Base-by-base conservation (phyloP, 768 basidiomycete species). In the Rossbeevera mucosa region DNA sequence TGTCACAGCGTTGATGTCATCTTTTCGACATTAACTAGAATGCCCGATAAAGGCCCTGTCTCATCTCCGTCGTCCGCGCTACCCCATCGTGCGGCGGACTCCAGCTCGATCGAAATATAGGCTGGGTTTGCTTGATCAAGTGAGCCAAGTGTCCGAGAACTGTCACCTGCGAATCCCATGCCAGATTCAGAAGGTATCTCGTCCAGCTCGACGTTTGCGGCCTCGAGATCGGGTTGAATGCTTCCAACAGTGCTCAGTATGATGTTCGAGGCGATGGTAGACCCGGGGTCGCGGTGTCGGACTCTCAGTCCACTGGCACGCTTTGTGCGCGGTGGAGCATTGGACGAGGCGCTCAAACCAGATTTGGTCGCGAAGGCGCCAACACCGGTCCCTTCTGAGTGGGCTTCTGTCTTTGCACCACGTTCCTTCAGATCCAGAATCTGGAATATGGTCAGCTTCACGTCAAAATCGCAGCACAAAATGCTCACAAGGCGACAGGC, bases 391-490 rank as follows among this genome's bases (percentile, higher is more conserved):
- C 82, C 82, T 56, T 85, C 83, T 13, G 86, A 89, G 63, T 87
- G 83, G 2, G 81, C 78, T 18, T 83, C 85, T 7, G 88, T 88
- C 63, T 89, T 85, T 0, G 87, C 86, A 38, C 88, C 86, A 52
- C 88, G 83, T 64, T 91, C 85, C 24, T 86, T 86, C 55, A 91
- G 80, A 64, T 91, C 88, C 51, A 91, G 79, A 64, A 91, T 90
- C 85, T 87, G 52, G 26, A n/a, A 42, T 33, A 31, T n/a, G 16
- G 45, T 63, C 45, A 54, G 50, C 29, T 18, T n/a, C 46, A 41
- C 22, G 12, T 22, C 48, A 28, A 28, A 24, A 30, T 47, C 20
- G 22, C 36, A 40, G 16, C 16, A 47, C 7, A 20, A n/a, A 36
- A 29, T 20, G 54, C 78, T 55, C 58, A 86, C 85, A 33, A 91